phyloP scores from a whole-genome alignment of 2,329 filamentous ascomycete genomes.

The Shiraia sp. region DNA sequence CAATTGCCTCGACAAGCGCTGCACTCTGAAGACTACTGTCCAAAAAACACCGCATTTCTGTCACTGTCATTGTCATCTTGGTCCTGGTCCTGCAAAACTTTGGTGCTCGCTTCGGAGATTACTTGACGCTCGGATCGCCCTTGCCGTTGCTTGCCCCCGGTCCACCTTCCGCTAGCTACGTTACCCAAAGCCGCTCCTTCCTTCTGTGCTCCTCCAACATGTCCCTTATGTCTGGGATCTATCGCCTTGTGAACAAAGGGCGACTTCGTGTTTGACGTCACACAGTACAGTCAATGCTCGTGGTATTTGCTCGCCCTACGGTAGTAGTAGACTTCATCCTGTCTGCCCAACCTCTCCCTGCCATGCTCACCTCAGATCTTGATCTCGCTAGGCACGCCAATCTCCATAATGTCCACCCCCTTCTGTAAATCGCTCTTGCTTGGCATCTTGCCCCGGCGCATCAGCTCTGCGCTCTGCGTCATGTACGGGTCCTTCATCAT shows the following conservation, averaged over 20 bases:
- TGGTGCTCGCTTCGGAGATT: slow-evolving; percentile 32
- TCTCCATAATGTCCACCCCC: slow-evolving; percentile 56
- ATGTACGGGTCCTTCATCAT: slow-evolving; percentile 84
- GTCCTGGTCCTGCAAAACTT: too few relatives aligned
- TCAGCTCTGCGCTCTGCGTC: slow-evolving; percentile 76
- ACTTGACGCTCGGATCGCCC: slow-evolving; percentile 25
- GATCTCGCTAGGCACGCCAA: slow-evolving; percentile 50
- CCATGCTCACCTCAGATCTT: slow-evolving; percentile 41
- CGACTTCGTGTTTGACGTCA: slow-evolving; percentile 22
- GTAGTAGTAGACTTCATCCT: background rate
- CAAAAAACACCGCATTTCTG: too few relatives aligned
- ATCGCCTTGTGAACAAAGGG: slow-evolving; percentile 5
- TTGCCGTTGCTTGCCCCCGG: slow-evolving; percentile 24
- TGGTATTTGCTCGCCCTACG: slow-evolving; percentile 10
- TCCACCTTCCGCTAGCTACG: slow-evolving; percentile 13
- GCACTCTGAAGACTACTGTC: too few relatives aligned
- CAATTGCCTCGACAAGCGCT: too few relatives aligned
- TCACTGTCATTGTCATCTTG: too few relatives aligned
- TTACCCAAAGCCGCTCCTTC: slow-evolving; percentile 12
- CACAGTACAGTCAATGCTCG: slow-evolving; percentile 10
- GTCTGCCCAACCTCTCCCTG: background rate
- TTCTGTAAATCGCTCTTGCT: slow-evolving; percentile 74
- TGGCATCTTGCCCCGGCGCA: slow-evolving; percentile 81
- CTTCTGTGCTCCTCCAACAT: slow-evolving; percentile 8
- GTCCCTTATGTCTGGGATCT: slow-evolving; percentile 15